Evolutionary conservation across 2,329 filamentous ascomycete species (phyloP), one percentile per base, ranked within the genome.

Genomic region (Myriosclerotinia curreyana): DNA sequence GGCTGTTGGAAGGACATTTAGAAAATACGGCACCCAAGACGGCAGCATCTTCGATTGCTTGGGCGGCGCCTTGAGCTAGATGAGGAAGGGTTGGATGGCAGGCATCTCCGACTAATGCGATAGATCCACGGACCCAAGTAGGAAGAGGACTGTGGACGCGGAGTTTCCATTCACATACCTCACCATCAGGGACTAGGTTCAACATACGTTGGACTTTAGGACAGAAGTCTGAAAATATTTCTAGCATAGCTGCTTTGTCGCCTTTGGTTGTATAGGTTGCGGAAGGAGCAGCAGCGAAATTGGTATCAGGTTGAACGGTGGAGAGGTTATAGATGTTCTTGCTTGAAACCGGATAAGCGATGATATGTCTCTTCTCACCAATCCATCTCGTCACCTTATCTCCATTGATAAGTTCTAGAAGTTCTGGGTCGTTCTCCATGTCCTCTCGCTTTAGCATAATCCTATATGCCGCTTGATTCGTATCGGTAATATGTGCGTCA

Each of bases 401-500:
- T 54, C 82, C 80, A 69, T 90, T 84, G 28, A 92, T 79, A 11
- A 92, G 81, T 31, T 77, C 80, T 11, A 65, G 12, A 34, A 65
- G 79, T 68, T 90, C 87, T 0, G 88, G 82, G 69, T 92, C 88
- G 28, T 82, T 69, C 64, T 80, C 76, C 83, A 93, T 89, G 65
- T 88, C 80, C 38, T 84, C 81, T 15, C 89, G 84, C 1, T 82
- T 83, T 22, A 93, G 81, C 84, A 93, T 89, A 75, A 93, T 90
- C 15, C 90, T 84, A 78, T 93, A 93, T 3, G 89, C 88, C 0
- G 90, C 90, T 76, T 92, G 88, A 5, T 88, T 85, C 0, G 89
- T 91, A 66, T 91, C 87, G 65, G 85, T 79, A 69, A 88, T 83
- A 62, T 84, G 79, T 28, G 81, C 68, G 14, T 68, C 64, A 22